Evolutionary conservation across 345 rosid species (phyloP), one percentile per base, ranked within the genome.

Genomic region (Dovyalis caffra): DNA sequence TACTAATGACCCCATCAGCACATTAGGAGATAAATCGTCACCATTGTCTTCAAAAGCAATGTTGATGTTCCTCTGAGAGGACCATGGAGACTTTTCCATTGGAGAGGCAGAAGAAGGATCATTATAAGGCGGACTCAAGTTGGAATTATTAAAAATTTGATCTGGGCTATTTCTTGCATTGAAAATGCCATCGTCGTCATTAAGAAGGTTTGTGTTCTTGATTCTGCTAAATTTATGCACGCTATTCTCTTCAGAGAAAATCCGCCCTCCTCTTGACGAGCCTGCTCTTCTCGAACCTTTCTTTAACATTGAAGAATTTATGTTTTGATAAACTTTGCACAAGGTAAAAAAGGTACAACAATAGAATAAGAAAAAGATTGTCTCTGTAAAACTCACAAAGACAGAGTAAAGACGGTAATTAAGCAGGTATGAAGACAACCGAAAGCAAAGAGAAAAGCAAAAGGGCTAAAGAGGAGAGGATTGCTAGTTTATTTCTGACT

Each of bases 1-100:
- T 9, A 95, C 88, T 20, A 95, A 79, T 0, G 98, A 92, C 0
- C 98, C 97, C 81, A 92, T 70, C 18, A 95, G 89, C 26, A 85
- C 83, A 23, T 89, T 91, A 0, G 87, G 84, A 1, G 87, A 75
- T 73, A 70, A 69, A 1, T 65, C 43, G 21, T 43, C 38, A 7
- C 28, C 68, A 6, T 26, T 33, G 16, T 69, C 47, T 21, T 40
- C 1, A 11, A 23, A 64, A 5, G 63, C 74, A 16, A 32, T 0
- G 68, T 58, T 37, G 18, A 66, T 25, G 35, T 62, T 79, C 26
- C 73, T 18, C 2, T 77, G 90, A 31, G 82, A 45, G 6, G 93
- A 80, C 97, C 98, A 90, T 56, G 98, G 94, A 8, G 97, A 91
- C 43, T 89, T 87, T 9, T 74, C 28, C 28, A 85, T 8, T 4